Conservation (phyloP, 108 stramenopile genomes). For the Nannochloropsis oceanica region DNA sequence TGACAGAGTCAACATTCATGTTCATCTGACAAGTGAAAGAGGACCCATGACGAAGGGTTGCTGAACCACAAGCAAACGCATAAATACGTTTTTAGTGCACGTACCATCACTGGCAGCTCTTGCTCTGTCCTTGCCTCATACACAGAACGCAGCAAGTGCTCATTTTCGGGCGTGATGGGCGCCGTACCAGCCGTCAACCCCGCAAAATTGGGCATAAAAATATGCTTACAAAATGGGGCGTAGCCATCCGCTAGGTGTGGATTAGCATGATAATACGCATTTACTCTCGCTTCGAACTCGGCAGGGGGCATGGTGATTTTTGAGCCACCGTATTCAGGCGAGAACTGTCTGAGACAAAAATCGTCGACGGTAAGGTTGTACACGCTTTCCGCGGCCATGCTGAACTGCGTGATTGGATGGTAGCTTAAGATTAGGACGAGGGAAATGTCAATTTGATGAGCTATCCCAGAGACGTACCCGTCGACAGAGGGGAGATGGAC, state of each 20-base stretch:
- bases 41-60: neutral
- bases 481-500: no score
- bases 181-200: constrained; percentile 4
- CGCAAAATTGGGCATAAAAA: constrained; percentile 60
- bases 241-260: constrained; percentile 61
- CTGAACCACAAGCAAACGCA: neutral
- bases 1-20: neutral
- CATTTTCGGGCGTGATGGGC: constrained; percentile 60
- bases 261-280: constrained; percentile 2
- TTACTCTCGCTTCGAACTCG: constrained; percentile 20
- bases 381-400: neutral
- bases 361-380: neutral
- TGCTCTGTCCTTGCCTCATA: constrained; percentile 76
- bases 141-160: constrained; percentile 51
- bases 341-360: neutral
- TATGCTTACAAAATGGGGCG: constrained; percentile 96
- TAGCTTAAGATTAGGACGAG: no score
- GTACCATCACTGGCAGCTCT: constrained; percentile 71
- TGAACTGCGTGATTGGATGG: neutral
- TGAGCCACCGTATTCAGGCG: neutral
- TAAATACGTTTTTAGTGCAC: constrained; percentile 36
- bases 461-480: no score
- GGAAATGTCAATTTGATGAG: no score
- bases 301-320: neutral
- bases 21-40: neutral